Percentiles rank a stretch among this genome's conserved stretches.
phyloP scores from a whole-genome alignment of 495 filamentous ascomycete genomes.

The Penicillium parvum region DNA sequence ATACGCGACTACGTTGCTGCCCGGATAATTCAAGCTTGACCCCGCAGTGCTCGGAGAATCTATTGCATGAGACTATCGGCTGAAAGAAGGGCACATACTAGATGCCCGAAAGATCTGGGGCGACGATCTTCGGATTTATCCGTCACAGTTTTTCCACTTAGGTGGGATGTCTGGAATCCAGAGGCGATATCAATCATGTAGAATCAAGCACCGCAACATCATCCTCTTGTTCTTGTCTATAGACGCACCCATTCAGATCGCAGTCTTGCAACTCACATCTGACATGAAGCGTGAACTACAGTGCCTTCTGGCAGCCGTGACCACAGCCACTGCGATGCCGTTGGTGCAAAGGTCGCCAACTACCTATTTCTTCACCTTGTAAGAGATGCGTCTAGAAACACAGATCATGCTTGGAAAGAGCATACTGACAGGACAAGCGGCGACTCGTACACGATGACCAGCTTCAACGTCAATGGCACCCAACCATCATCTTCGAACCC shows the following conservation, averaged over 20 bases:
- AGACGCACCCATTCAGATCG: neutral
- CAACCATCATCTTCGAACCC: constrained; percentile 63
- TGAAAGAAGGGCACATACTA: too few species aligned
- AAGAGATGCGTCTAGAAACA: neutral
- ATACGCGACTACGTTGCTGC: neutral
- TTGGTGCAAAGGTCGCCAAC: constrained; percentile 6
- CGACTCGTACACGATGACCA: constrained; percentile 60
- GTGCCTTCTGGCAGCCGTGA: constrained; percentile 11
- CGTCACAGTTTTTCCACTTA: too few species aligned
- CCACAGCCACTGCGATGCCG: constrained; percentile 20
- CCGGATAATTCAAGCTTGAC: neutral
- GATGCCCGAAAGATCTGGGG: too few species aligned
- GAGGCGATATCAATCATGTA: neutral
- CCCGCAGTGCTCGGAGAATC: constrained; percentile 1
- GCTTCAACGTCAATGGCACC: constrained; percentile 57
- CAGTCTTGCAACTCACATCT: neutral
- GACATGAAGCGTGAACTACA: neutral
- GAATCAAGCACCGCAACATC: neutral
- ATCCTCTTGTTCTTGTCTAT: neutral
- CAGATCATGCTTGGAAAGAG: neutral
- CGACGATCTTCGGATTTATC: too few species aligned
- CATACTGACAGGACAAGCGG: constrained; percentile 22
- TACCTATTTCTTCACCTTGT: constrained; percentile 39
- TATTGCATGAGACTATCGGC: too few species aligned
- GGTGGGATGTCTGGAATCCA: too few species aligned